Base-by-base conservation (phyloP, 2,329 filamentous ascomycete genomes). In the Elsinoe batatas region DNA sequence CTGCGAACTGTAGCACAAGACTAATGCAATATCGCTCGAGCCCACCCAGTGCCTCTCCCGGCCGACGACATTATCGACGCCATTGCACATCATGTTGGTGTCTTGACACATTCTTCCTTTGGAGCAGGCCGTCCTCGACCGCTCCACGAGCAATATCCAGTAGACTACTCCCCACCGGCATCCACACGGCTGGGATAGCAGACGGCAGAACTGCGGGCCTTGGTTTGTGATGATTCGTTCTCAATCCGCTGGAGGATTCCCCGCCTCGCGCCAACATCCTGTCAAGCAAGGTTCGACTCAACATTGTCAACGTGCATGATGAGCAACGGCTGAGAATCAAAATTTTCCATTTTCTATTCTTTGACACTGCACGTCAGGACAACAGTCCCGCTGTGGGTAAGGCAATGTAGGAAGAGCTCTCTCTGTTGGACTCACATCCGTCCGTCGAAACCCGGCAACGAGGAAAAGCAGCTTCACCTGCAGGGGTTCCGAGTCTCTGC, bases 1-100 rank as follows among this genome's bases (percentile, higher is more conserved):
- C 47, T 51, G 47, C 47, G 47, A 51, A 36, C 47, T 51, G 47
- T 51, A 8, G 37, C 47, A 51, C 33, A 51, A 51, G 33, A 35
- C 47, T 51, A 51, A 15, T 51, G 47, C 47, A 51, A 12, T 30
- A 12, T 15, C n/a, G 33, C 33, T 51, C 47, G 47, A 38, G 47
- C 33, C 20, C 12, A 18, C 20, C 18, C 40, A 44, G 12, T 30
- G 5, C 22, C 15, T 15, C n/a, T 33, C 17, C 22, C 44, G 13
- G 11, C 2, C 44, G 44, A 33, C 26, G 26, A 49, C 32, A 20
- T 33, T 33, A 20, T 35, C 12, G 12, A 33, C 44, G 30, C 44
- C 26, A 49, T 49, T 49, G 26, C n/a, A 20, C 44, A 49, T 49
- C 44, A 49, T 33, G 26, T 49, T 49, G 18, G 40, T 44, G 40